Conservation (phyloP, 768 basidiomycete genomes). For the Mycena venus region DNA sequence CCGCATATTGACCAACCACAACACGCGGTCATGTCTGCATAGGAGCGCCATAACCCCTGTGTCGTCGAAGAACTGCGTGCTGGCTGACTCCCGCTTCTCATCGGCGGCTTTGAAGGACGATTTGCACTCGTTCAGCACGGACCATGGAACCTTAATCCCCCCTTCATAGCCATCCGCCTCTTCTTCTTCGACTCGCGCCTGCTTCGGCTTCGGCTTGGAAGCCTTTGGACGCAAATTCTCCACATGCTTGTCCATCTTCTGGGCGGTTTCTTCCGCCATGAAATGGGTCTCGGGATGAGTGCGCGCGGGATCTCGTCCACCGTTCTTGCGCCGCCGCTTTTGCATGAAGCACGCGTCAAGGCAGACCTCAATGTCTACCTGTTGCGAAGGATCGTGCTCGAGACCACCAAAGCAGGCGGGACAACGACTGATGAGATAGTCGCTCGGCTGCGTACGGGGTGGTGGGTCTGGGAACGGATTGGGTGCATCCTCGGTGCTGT, state of each 20-base stretch:
- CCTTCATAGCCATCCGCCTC: background rate
- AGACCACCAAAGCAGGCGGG: conserved; percentile 45
- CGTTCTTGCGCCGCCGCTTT: conserved; percentile 33
- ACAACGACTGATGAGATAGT: conserved; percentile 38
- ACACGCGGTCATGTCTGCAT: conserved; percentile 47
- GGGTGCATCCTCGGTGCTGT: background rate
- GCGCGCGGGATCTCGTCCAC: conserved; percentile 31
- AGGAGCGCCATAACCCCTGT: conserved; percentile 50
- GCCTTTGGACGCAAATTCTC: conserved; percentile 28
- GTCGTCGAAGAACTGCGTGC: conserved; percentile 38
- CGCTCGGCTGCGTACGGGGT: conserved; percentile 26
- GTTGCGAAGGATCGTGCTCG: background rate
- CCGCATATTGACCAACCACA: conserved; percentile 50
- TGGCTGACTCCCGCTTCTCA: conserved; percentile 28
- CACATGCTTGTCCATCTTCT: conserved; percentile 35
- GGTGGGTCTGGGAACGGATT: background rate
- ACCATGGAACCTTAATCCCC: background rate
- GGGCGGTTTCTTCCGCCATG: conserved; percentile 34
- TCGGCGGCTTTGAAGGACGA: background rate
- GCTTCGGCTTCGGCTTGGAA: background rate
- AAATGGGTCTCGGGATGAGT: conserved; percentile 38
- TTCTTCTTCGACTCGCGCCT: background rate
- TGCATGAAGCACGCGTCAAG: conserved; percentile 52
- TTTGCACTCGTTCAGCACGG: background rate
- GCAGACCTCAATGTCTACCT: conserved; percentile 43